Evolutionary conservation across 1,284 basidiomycete species (phyloP).

Genomic region (Abortiporus biennis): DNA sequence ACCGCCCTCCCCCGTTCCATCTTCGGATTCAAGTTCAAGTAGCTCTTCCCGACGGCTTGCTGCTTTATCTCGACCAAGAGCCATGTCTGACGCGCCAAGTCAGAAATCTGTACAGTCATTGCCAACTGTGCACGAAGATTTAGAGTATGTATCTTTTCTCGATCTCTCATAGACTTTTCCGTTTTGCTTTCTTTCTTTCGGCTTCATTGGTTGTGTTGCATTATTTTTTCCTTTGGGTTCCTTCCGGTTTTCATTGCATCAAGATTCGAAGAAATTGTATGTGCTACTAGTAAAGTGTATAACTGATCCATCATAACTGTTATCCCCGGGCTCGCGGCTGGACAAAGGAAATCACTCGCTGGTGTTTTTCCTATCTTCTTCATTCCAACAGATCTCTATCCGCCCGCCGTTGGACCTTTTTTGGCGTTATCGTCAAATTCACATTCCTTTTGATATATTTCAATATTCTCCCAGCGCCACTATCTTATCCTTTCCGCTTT

Average conservation of each 20-base stretch:
- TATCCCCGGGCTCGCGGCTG: too few relatives aligned
- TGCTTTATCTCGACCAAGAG: background rate
- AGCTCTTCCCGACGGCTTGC: background rate
- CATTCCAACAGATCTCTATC: too few relatives aligned
- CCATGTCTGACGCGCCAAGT: background rate
- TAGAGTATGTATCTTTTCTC: constrained; percentile 25
- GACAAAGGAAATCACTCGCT: too few relatives aligned
- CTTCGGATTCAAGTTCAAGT: constrained; percentile 1
- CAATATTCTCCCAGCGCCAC: too few relatives aligned
- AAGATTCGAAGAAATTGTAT: too few relatives aligned
- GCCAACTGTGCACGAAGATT: constrained; percentile 23
- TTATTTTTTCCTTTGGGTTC: background rate
- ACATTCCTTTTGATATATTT: too few relatives aligned
- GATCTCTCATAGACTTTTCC: constrained; percentile 13
- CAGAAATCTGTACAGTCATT: constrained; percentile 10
- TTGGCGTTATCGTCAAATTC: too few relatives aligned
- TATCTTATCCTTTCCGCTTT: too few relatives aligned
- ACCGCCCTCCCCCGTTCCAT: background rate
- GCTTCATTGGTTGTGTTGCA: constrained; percentile 1
- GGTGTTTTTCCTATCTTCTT: too few relatives aligned
- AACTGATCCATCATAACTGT: too few relatives aligned
- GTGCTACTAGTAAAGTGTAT: too few relatives aligned
- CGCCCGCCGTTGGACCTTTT: too few relatives aligned
- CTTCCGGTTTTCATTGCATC: constrained; percentile 1
- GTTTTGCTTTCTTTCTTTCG: constrained; percentile 2